Evolutionary conservation across 2,329 filamentous ascomycete genomes (phyloP).

Genomic region (Diaporthe batatas): DNA sequence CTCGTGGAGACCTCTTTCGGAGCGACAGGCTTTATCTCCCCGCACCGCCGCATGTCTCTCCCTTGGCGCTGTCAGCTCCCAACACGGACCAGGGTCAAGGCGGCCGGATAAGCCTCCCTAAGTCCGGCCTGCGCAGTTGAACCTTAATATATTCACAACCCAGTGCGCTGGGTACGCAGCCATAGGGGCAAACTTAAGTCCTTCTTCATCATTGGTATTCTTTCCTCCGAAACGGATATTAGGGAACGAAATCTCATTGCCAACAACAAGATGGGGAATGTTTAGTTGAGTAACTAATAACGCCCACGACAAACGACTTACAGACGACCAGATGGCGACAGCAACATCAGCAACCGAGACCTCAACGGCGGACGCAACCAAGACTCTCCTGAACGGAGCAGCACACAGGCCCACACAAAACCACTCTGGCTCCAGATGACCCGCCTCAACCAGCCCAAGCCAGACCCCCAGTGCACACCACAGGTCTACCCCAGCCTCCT

Average conservation of each 20-base stretch:
- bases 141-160: not conserved
- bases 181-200: not conserved
- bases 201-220: fast-evolving
- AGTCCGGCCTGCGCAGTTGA: slow-evolving; percentile 9
- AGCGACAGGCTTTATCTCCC: slow-evolving; percentile 34
- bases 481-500: slow-evolving; percentile 51
- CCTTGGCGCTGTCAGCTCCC: not conserved
- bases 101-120: slow-evolving; percentile 32
- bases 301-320: not conserved
- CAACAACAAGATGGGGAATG: not conserved
- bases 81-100: not conserved
- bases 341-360: slow-evolving; percentile 34
- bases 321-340: slow-evolving; percentile 32
- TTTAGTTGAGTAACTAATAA: not conserved
- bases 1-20: slow-evolving; percentile 23
- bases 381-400: slow-evolving; percentile 34
- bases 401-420: slow-evolving; percentile 43
- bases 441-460: slow-evolving; percentile 57
- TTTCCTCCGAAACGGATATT: not conserved
- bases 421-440: slow-evolving; percentile 62
- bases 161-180: not conserved
- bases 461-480: slow-evolving; percentile 57
- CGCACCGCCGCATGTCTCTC: slow-evolving; percentile 22
- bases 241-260: not conserved
- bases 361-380: slow-evolving; percentile 33